Percentiles rank a stretch among this genome's conserved stretches.
Evolutionary conservation across 345 rosid genomes (phyloP).

Genomic region (Brassica cretica): DNA sequence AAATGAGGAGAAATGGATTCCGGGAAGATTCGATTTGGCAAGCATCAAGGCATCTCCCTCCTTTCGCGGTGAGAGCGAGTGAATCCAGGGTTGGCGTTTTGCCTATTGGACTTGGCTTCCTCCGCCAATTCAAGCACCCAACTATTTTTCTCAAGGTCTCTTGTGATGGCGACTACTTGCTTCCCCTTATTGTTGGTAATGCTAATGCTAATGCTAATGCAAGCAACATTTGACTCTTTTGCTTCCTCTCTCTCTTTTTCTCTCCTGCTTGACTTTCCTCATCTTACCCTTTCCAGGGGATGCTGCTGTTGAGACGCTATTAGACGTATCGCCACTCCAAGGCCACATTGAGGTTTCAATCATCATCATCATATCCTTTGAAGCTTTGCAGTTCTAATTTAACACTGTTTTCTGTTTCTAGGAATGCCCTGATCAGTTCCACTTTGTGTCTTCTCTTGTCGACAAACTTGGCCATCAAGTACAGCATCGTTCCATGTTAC

Average conservation of each 20-base stretch:
- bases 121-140: constrained; percentile 68
- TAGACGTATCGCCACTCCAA: constrained; percentile 42
- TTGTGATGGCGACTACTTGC: constrained; percentile 79
- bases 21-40: constrained; percentile 39
- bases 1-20: constrained; percentile 39
- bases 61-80: constrained; percentile 21
- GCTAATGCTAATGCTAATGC: constrained; percentile 10
- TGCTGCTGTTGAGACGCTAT: constrained; percentile 64
- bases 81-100: constrained; percentile 41
- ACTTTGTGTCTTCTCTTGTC: constrained; percentile 57
- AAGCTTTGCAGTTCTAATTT: constrained; percentile 7
- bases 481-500: constrained; percentile 22
- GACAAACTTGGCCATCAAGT: constrained; percentile 71
- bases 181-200: constrained; percentile 81
- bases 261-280: constrained; percentile 18
- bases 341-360: constrained; percentile 51
- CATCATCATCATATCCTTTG: background rate
- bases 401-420: constrained; percentile 28
- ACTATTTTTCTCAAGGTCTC: constrained; percentile 86
- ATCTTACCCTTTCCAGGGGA: constrained; percentile 51
- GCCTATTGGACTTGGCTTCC: constrained; percentile 53
- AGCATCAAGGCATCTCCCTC: constrained; percentile 20
- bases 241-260: background rate
- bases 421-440: constrained; percentile 78
- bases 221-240: background rate